Evolutionary conservation across 371 early-diverging fungal species (phyloP).

Genomic region (Lichtheimia hyalospora): DNA sequence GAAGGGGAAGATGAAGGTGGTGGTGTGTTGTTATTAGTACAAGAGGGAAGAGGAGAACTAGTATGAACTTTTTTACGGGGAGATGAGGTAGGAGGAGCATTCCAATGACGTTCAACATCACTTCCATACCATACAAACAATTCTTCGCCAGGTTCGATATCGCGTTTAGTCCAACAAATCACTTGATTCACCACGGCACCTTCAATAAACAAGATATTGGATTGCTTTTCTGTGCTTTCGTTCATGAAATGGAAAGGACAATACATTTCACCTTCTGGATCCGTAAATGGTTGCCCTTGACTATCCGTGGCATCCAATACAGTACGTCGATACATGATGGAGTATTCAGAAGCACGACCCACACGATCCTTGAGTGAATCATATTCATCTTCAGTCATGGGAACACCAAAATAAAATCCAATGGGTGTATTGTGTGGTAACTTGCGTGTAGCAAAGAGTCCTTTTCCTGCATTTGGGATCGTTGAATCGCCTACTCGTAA

Average conservation of each 20-base stretch:
- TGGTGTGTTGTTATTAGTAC: too few relatives aligned
- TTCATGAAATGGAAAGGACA: slow-evolving; percentile 94
- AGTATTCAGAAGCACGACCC: slow-evolving; percentile 66
- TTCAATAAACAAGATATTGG: slow-evolving; percentile 75
- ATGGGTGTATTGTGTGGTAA: slow-evolving; percentile 68
- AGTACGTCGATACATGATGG: slow-evolving; percentile 82
- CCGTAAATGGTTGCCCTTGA: slow-evolving; percentile 68
- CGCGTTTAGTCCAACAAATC: slow-evolving; percentile 69
- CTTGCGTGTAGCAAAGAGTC: slow-evolving; percentile 71
- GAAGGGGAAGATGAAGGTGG: too few relatives aligned
- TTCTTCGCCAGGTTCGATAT: slow-evolving; percentile 75
- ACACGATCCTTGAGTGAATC: slow-evolving; percentile 81
- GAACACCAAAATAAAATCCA: slow-evolving; percentile 88
- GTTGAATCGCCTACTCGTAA: slow-evolving; percentile 25
- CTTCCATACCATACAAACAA: slow-evolving; percentile 81
- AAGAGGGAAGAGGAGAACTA: too few relatives aligned
- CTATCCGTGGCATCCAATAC: slow-evolving; percentile 87
- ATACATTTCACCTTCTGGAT: slow-evolving; percentile 60
- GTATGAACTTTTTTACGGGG: too few relatives aligned
- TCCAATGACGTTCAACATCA: slow-evolving; percentile 48
- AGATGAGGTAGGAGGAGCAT: not conserved
- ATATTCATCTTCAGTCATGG: slow-evolving; percentile 86
- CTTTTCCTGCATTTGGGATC: slow-evolving; percentile 53
- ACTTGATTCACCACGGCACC: slow-evolving; percentile 82
- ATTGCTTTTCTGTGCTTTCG: slow-evolving; percentile 59